Evolutionary conservation across 2,329 filamentous ascomycete species (phyloP), one percentile per base, ranked within the genome.

Genomic region (Fusarium acutatum): DNA sequence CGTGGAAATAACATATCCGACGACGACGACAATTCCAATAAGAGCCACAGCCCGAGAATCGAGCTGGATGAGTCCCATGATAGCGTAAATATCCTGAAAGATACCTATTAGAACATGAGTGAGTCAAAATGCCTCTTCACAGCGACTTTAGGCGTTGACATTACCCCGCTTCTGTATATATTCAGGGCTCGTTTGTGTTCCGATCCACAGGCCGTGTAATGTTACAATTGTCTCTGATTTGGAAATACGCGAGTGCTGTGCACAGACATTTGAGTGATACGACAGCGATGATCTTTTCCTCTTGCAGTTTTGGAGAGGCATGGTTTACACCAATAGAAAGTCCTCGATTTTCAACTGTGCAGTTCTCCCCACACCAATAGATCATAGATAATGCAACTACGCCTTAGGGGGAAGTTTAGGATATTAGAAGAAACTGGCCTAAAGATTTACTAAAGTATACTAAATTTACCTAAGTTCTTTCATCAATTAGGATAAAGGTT

Each of bases 21-120:
- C 2, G 2, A 56, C 5, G 9, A 56, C 0, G 5, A 13, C 1
- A 3, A 34, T 1, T 1, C 15, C 30, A 8, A 35, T 20, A 3
- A 20, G 5, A 12, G 30, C 11, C 1, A 6, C 30, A 24, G 30
- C 11, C 4, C 32, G 17, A 2, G 3, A 10, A 26, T 34, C 47
- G 3, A 50, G 30, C 4, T 4, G 4, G 2, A 35, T 0, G 14
- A 50, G 7, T 6, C 4, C 30, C 47, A 34, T 50, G 8, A 6
- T 2, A 20, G 22, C 0, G 7, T 7, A 4, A 50, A 11, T 34
- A 20, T 13, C 17, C 17, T 50, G 7, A 24, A 18, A 11, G 17
- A 50, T 34, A 13, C 7, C 4, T 5, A 6, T 47, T 0, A 5
- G 9, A 28, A 11, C 4, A 17, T n/a, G 20, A 22, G 14, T 22